These are phyloP conservation scores for Nematocida minor DNA, from an alignment of 371 early-diverging fungal species.

Conservation along the genomic window DNA sequence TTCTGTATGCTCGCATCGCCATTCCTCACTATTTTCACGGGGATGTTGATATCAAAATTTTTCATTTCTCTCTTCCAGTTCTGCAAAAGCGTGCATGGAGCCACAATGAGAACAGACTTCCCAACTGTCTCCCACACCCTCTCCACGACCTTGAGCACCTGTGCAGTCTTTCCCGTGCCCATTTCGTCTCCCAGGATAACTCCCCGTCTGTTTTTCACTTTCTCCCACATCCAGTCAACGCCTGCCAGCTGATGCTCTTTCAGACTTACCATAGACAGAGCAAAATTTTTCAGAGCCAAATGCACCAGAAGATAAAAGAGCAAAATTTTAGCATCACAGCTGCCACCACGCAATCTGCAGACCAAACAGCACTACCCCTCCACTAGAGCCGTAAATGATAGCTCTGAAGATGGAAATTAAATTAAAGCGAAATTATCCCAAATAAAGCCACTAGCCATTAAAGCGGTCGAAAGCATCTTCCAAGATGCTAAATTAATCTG, in stretches of 20 bases:
- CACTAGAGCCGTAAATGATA: too few relatives aligned
- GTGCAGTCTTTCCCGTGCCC: slow-evolving; percentile 92
- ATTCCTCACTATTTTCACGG: not conserved
- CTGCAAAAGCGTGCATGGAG: slow-evolving; percentile 83
- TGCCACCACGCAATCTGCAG: too few relatives aligned
- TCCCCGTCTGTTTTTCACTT: slow-evolving; percentile 68
- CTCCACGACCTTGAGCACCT: slow-evolving; percentile 74
- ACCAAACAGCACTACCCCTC: too few relatives aligned
- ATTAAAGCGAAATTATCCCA: too few relatives aligned
- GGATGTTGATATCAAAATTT: slow-evolving; percentile 68
- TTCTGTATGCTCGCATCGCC: not conserved
- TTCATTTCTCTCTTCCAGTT: slow-evolving; percentile 92
- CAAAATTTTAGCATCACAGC: too few relatives aligned
- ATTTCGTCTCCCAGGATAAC: slow-evolving; percentile 94
- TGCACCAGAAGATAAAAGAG: too few relatives aligned
- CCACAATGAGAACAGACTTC: slow-evolving; percentile 72
- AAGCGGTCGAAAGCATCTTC: too few relatives aligned
- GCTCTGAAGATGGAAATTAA: too few relatives aligned
- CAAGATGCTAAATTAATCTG: too few relatives aligned
- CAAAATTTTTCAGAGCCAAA: too few relatives aligned
- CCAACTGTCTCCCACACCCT: slow-evolving; percentile 49
- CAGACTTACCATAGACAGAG: not conserved
- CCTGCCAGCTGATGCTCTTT: slow-evolving; percentile 78
- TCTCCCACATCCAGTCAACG: slow-evolving; percentile 72
- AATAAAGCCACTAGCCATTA: too few relatives aligned